Evolutionary conservation across 192 early-diverging fungal genomes (phyloP), one percentile per base, ranked within the genome.

Genomic region (Coemansia reversa): DNA sequence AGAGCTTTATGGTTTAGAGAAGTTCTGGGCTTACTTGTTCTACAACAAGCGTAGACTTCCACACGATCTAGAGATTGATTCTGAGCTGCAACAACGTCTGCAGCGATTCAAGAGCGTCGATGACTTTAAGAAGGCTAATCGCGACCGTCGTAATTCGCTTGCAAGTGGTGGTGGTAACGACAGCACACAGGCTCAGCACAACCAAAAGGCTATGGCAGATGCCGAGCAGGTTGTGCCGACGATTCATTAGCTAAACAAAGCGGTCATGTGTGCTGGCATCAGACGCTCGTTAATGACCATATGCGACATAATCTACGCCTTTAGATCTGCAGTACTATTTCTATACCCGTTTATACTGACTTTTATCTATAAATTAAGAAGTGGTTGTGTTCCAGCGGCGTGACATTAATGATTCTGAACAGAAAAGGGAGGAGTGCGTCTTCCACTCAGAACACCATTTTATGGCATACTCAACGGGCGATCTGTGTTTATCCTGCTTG

Each of bases 21-120:
- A 98, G 75, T 93, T 98, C 75, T 98, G 94, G 94, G 94, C 94
- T 5, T 96, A 93, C 67, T 76, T 95, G 60, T 86, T 84, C 71
- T 96, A 93, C 77, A 89, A 93, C 65, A 92, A 94, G 84, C 89
- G 92, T 71, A 92, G 90, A 72, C 76, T 76, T 30, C 86, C 86
- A 54, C 83, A 78, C 45, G 85, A 87, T 54, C 55, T 89, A 45
- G 76, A 77, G 57, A 75, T 89, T 5, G 81, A 83, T 50, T 65
- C 78, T 1, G 83, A 83, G 16, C 64, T 93, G 64, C 82, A 82
- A 58, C 60, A 70, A 58, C 60, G 82, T n/a, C 61, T 92, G 58
- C 82, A 82, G 35, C 79, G 80, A 74, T 91, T 85, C 83, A 87
- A 86, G 82, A 78, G 82, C 30, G 58, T 81, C 9, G 83, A 86